These are phyloP conservation scores for Colletotrichum sp. DNA, from an alignment of 2,329 filamentous ascomycete genomes.

Conservation along the genomic window DNA sequence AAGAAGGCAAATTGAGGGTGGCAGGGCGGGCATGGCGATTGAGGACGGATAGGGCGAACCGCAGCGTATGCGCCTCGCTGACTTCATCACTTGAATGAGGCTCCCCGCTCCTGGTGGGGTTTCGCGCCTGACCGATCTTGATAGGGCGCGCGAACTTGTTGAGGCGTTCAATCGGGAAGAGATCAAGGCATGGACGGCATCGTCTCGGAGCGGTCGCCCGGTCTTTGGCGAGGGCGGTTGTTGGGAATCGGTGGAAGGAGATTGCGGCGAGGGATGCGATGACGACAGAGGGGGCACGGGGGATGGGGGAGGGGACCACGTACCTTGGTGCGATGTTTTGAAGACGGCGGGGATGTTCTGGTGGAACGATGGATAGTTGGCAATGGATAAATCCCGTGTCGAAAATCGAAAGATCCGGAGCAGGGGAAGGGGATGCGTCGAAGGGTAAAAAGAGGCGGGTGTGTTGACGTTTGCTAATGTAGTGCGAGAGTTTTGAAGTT, in stretches of 20 bases:
- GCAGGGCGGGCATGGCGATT: background rate
- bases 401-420: conserved; percentile 7
- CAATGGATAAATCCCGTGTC: conserved; percentile 12
- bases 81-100: conserved; percentile 21
- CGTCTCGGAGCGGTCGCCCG: background rate
- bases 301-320: conserved; percentile 20
- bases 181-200: background rate
- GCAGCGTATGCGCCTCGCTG: conserved; percentile 22
- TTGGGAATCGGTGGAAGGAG: conserved; percentile 15
- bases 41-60: background rate
- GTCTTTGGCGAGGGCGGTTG: background rate
- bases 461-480: conserved; percentile 27
- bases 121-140: conserved; percentile 19
- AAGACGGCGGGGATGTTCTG: conserved; percentile 16
- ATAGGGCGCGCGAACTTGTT: conserved; percentile 13
- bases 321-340: conserved; percentile 24
- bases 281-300: conserved; percentile 44
- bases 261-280: conserved; percentile 35
- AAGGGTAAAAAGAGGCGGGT: conserved; percentile 17
- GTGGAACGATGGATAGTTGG: conserved; percentile 13
- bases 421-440: conserved; percentile 22
- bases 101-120: conserved; percentile 23
- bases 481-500: conserved; percentile 32
- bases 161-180: conserved; percentile 9
- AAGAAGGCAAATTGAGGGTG: background rate